Conservation (phyloP, 495 filamentous ascomycete species). For the Tuber indicum region DNA sequence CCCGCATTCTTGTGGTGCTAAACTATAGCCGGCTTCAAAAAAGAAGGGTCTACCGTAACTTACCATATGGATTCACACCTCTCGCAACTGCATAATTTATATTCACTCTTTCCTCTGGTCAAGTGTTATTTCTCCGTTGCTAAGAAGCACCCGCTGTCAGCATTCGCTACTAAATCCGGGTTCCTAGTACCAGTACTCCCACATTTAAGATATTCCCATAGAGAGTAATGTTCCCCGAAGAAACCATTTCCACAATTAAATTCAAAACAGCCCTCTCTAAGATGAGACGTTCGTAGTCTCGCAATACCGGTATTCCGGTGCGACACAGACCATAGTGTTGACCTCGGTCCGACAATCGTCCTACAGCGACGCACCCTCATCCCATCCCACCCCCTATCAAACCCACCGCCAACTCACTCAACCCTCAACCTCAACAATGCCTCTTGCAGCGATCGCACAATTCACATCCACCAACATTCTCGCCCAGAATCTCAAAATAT, state of each 20-base stretch:
- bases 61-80: too few relatives aligned
- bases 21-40: too few relatives aligned
- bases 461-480: conserved; percentile 33
- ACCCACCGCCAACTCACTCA: neutral
- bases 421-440: conserved; percentile 18
- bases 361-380: neutral
- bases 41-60: too few relatives aligned
- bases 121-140: neutral
- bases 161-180: neutral
- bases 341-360: neutral
- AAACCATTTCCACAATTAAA: neutral
- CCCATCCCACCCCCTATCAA: neutral
- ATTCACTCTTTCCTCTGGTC: too few relatives aligned
- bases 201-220: neutral
- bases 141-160: too few relatives aligned
- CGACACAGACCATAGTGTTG: neutral
- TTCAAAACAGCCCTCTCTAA: neutral
- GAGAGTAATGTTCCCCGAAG: neutral
- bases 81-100: too few relatives aligned
- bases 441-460: conserved; percentile 35
- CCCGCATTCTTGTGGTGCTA: too few relatives aligned
- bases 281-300: neutral
- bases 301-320: too few relatives aligned
- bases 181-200: neutral
- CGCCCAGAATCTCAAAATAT: conserved; percentile 27